Conservation (phyloP, 192 early-diverging fungal genomes). For the Kickxella alabastrina region DNA sequence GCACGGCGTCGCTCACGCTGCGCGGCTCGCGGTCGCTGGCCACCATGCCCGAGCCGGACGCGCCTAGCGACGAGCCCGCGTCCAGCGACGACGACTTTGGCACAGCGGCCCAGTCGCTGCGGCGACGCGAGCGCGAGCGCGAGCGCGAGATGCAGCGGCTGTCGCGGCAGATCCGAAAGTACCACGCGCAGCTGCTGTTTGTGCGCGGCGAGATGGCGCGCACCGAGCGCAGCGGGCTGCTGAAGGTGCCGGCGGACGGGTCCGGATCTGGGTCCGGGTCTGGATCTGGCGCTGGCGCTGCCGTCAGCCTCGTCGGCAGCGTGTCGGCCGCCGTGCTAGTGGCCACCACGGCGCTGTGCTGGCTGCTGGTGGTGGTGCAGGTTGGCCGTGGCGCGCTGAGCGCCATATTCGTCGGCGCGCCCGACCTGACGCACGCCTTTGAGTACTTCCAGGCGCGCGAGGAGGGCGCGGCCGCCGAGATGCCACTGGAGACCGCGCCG, state of each 20-base stretch:
- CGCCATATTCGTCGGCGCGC: slow-evolving; percentile 47
- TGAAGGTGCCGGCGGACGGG: background rate
- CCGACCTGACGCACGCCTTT: slow-evolving; percentile 35
- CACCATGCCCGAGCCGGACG: too few species aligned
- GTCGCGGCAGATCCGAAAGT: slow-evolving; percentile 35
- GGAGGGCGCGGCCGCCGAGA: background rate
- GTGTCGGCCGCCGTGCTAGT: slow-evolving; percentile 16
- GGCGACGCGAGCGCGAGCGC: slow-evolving; percentile 28
- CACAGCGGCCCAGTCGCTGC: too few species aligned
- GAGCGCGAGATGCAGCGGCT: slow-evolving; percentile 41
- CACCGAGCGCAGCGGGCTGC: slow-evolving; percentile 24
- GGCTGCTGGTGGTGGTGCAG: slow-evolving; percentile 47
- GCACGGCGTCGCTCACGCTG: too few species aligned
- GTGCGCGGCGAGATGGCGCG: slow-evolving; percentile 31
- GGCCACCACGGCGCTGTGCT: slow-evolving; percentile 28
- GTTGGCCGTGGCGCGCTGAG: slow-evolving; percentile 45
- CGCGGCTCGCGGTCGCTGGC: too few species aligned
- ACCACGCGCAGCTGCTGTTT: slow-evolving; percentile 37
- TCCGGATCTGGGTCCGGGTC: background rate
- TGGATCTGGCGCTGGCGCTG: background rate
- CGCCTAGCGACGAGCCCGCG: background rate
- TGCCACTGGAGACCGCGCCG: background rate
- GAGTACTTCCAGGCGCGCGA: slow-evolving; percentile 19
- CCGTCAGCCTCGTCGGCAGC: background rate
- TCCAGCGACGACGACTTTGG: background rate